Conservation (phyloP, 75 land plant genomes). For the Pseudotsuga menziesii region DNA sequence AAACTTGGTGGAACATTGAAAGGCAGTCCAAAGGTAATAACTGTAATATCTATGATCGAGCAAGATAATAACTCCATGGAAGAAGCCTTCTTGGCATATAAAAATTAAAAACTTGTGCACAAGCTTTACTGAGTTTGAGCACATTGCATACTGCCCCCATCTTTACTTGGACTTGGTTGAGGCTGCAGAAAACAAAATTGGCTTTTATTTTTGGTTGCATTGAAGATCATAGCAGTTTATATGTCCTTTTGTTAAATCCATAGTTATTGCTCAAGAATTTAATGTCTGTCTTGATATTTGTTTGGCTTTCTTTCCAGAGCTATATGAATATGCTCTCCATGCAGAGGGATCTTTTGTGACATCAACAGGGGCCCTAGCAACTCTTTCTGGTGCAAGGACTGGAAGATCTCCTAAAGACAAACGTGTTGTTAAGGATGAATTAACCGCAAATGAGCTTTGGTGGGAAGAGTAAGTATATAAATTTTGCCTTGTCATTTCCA, state of each 20-base stretch:
- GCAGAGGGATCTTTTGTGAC: slow-evolving; percentile 51
- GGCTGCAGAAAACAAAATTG: background rate
- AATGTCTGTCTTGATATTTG: background rate
- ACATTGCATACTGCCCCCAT: background rate
- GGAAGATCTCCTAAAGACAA: slow-evolving; percentile 57
- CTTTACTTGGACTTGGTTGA: background rate
- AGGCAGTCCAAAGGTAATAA: too few relatives aligned
- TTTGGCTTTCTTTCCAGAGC: slow-evolving; percentile 21
- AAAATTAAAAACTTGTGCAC: background rate
- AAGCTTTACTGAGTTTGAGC: background rate
- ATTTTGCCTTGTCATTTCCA: background rate
- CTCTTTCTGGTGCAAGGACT: slow-evolving; percentile 54
- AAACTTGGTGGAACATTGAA: too few relatives aligned
- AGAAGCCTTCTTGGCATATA: background rate
- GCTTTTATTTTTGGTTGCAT: background rate
- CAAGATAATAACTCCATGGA: background rate
- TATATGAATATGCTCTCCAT: slow-evolving; percentile 50
- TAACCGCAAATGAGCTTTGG: slow-evolving; percentile 35
- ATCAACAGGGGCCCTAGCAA: slow-evolving; percentile 45
- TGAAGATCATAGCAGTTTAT: background rate
- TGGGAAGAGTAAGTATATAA: slow-evolving; percentile 37
- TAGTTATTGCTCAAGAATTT: background rate
- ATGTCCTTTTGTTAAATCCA: background rate
- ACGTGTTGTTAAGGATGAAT: slow-evolving; percentile 43
- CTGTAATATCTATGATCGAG: too few relatives aligned